Evolutionary conservation across 306 rosid species (phyloP).

Genomic region (Canavalia ensiformis): DNA sequence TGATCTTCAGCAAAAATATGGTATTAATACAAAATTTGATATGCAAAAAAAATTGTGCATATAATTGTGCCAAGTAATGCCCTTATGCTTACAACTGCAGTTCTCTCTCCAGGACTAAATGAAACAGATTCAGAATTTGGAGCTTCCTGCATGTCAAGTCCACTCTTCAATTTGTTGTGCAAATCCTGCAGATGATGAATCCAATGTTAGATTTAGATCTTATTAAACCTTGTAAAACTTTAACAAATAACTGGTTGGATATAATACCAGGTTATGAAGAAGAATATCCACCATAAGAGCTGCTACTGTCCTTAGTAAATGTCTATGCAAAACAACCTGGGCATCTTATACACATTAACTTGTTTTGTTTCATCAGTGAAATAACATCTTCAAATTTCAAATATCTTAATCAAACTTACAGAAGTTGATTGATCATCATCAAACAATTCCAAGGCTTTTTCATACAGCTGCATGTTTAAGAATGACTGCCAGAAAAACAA

Average conservation of each 20-base stretch:
- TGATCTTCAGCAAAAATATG: constrained; percentile 38
- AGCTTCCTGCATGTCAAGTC: constrained; percentile 74
- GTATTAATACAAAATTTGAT: constrained; percentile 29
- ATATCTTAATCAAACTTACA: constrained; percentile 62
- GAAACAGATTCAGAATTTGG: constrained; percentile 67
- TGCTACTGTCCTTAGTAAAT: constrained; percentile 89
- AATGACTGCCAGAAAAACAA: constrained; percentile 72
- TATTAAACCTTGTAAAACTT: constrained; percentile 30
- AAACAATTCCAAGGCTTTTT: constrained; percentile 91
- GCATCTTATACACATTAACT: constrained; percentile 49
- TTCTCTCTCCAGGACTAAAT: constrained; percentile 78
- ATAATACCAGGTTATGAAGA: constrained; percentile 75
- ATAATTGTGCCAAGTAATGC: constrained; percentile 33
- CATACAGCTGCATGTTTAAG: constrained; percentile 95
- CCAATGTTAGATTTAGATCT: constrained; percentile 40
- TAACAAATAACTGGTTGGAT: constrained; percentile 31
- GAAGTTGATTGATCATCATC: constrained; percentile 94
- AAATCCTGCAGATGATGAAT: constrained; percentile 65
- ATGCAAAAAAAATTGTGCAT: neutral
- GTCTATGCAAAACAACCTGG: constrained; percentile 96
- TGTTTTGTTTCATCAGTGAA: constrained; percentile 46
- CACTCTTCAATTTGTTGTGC: constrained; percentile 88
- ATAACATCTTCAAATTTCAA: constrained; percentile 36
- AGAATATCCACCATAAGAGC: constrained; percentile 76
- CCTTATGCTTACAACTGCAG: constrained; percentile 69